Conservation (phyloP, 768 basidiomycete species). For the Leccinum ochraceum region DNA sequence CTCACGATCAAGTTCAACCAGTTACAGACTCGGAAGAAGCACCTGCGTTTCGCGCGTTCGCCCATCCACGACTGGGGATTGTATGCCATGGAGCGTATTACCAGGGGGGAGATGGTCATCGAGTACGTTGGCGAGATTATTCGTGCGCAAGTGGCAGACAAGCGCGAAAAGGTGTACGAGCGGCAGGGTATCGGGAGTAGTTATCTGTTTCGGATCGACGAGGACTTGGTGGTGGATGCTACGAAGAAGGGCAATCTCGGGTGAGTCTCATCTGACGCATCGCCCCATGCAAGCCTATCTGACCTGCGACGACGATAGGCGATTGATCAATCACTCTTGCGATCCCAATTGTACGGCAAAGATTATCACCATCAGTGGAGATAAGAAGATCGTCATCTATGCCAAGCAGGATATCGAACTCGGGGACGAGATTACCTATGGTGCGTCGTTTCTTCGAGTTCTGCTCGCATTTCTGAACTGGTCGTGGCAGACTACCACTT, state of each 20-base stretch:
- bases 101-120: constrained; percentile 96
- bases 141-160: constrained; percentile 92
- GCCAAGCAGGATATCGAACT: constrained; percentile 95
- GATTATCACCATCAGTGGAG: constrained; percentile 87
- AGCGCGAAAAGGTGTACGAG: constrained; percentile 96
- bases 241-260: constrained; percentile 99
- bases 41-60: constrained; percentile 89
- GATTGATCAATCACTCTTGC: constrained; percentile 98
- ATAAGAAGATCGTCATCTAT: constrained; percentile 99
- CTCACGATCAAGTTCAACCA: constrained; percentile 97
- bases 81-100: constrained; percentile 96
- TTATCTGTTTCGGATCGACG: constrained; percentile 97
- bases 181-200: constrained; percentile 97
- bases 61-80: constrained; percentile 99
- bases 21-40: constrained; percentile 96
- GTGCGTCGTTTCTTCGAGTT: constrained; percentile 44
- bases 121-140: constrained; percentile 99
- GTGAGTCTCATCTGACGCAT: constrained; percentile 45
- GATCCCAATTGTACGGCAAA: constrained; percentile 92
- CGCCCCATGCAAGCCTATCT: constrained; percentile 9
- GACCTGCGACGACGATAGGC: constrained; percentile 46
- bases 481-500: constrained; percentile 87
- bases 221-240: constrained; percentile 96
- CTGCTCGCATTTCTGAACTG: not conserved
- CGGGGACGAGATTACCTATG: constrained; percentile 98